These are phyloP conservation scores for Mitragyna speciosa DNA, from an alignment of 257 asterid genomes.

Conservation along the genomic window DNA sequence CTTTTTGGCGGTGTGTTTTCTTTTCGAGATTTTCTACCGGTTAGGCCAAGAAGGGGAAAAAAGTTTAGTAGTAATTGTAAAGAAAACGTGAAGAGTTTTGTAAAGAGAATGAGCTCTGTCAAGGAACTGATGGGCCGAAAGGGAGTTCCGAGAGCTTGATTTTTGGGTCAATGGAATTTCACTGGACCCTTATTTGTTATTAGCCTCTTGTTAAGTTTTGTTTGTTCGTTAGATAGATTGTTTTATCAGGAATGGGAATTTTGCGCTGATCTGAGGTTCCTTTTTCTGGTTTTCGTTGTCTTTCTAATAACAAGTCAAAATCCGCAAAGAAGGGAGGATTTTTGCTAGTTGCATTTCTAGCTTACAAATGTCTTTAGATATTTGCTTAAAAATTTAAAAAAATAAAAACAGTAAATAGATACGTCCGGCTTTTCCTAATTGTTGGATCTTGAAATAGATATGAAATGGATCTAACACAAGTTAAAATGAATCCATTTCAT, in stretches of 20 bases:
- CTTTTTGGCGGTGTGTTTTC: background rate
- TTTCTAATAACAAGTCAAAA: too few relatives aligned
- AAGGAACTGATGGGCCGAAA: background rate
- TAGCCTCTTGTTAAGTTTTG: conserved; percentile 23
- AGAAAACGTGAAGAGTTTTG: background rate
- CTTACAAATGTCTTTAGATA: too few relatives aligned
- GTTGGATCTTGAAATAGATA: too few relatives aligned
- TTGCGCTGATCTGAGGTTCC: background rate
- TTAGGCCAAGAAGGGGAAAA: background rate
- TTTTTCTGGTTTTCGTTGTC: background rate
- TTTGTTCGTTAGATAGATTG: background rate
- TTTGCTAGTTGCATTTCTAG: too few relatives aligned
- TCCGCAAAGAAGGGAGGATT: too few relatives aligned
- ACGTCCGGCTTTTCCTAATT: too few relatives aligned
- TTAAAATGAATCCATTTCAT: too few relatives aligned
- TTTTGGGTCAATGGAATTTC: background rate
- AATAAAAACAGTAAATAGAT: too few relatives aligned
- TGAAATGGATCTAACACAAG: too few relatives aligned
- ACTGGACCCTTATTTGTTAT: background rate
- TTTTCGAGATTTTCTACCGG: background rate
- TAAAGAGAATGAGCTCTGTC: background rate
- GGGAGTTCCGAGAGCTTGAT: background rate
- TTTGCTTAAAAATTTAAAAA: too few relatives aligned
- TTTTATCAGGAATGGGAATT: background rate
- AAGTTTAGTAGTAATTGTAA: background rate